A percentile compares a stretch with the other conserved stretches of the same genome.
phyloP scores from a whole-genome alignment of 2,329 filamentous ascomycete species.

The Blastomyces gilchristii region DNA sequence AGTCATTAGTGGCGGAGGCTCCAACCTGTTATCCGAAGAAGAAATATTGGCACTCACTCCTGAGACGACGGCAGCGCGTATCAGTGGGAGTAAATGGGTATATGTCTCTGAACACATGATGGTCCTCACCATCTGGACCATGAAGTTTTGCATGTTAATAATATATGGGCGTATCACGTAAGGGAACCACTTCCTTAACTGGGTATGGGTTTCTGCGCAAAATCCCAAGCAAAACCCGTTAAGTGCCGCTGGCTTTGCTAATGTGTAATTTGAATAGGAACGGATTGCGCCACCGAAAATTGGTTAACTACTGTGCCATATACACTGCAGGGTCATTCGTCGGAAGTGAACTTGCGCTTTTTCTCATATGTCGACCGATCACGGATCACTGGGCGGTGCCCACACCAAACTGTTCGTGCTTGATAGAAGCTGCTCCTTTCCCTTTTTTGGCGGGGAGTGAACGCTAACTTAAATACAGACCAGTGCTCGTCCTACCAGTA shows the following conservation, averaged over 20 bases:
- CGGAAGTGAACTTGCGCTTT: constrained; percentile 41
- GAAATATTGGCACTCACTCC: constrained; percentile 40
- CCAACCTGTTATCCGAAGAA: constrained; percentile 48
- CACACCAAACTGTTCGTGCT: constrained; percentile 25
- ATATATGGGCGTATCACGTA: constrained; percentile 45
- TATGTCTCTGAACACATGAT: constrained; percentile 54
- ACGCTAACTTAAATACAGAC: constrained; percentile 14
- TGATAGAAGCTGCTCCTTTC: not conserved
- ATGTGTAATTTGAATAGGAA: constrained; percentile 16
- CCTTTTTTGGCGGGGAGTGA: too few relatives aligned
- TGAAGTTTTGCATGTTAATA: constrained; percentile 45
- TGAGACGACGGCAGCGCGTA: constrained; percentile 33
- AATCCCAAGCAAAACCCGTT: not conserved
- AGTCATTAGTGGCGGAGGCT: constrained; percentile 46
- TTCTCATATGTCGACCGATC: constrained; percentile 43
- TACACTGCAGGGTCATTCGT: constrained; percentile 41
- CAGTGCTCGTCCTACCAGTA: constrained; percentile 38
- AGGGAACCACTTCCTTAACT: constrained; percentile 6
- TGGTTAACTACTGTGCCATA: constrained; percentile 28
- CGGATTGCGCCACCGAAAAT: constrained; percentile 27
- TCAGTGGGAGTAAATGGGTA: constrained; percentile 51
- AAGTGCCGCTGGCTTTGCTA: not conserved
- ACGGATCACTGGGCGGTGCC: constrained; percentile 44
- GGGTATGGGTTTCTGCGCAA: not conserved
- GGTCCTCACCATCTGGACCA: constrained; percentile 43